Percentiles rank a stretch among this genome's conserved stretches.
Conservation (phyloP, 345 rosid genomes). For the Pistacia atlantica region DNA sequence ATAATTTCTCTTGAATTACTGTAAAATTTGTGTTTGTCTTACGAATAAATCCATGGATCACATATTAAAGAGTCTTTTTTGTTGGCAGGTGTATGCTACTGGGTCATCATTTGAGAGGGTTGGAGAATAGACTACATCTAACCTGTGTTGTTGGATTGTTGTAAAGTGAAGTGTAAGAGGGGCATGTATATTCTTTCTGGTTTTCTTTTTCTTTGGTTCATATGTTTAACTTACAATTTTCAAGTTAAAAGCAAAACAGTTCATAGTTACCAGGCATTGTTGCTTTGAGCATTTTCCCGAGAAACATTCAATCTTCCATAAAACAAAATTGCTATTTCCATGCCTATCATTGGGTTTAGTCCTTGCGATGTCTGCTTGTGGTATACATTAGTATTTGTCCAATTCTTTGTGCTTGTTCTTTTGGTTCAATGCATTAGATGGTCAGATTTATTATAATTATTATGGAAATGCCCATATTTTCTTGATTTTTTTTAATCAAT, state of each 20-base stretch:
- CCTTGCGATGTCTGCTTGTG: too few species aligned
- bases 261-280: background rate
- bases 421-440: too few species aligned
- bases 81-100: slow-evolving; percentile 84
- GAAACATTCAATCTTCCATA: background rate
- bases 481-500: too few species aligned
- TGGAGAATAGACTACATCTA: slow-evolving; percentile 90
- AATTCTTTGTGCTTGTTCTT: too few species aligned
- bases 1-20: too few species aligned
- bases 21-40: background rate
- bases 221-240: slow-evolving; percentile 9
- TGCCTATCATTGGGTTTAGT: too few species aligned
- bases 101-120: slow-evolving; percentile 94
- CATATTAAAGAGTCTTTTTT: slow-evolving; percentile 14
- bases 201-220: background rate
- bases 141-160: slow-evolving; percentile 89
- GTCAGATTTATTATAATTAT: too few species aligned
- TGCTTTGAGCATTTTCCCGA: background rate
- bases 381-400: too few species aligned
- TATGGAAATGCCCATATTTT: too few species aligned
- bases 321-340: background rate
- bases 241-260: background rate
- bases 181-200: slow-evolving; percentile 54
- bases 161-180: slow-evolving; percentile 38
- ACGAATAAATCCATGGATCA: background rate